A percentile compares a stretch with the other conserved stretches of the same genome.
Evolutionary conservation across 2,329 filamentous ascomycete genomes (phyloP).

Genomic region (Sclerotinia minor): DNA sequence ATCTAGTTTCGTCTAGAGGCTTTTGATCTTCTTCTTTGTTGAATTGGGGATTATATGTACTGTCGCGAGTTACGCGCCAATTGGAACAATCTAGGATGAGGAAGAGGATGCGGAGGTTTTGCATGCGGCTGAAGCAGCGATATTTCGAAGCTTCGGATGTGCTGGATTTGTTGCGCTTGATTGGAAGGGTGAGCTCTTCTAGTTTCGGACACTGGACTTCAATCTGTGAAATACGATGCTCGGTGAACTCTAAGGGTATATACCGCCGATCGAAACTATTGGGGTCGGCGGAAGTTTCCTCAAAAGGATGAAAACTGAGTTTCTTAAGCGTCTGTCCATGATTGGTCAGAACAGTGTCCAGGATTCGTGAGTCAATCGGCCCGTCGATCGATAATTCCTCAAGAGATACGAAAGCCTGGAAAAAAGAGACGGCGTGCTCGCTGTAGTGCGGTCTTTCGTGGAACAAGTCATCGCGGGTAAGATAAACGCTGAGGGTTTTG

Average conservation of each 20-base stretch:
- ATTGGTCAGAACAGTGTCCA: conserved; percentile 24
- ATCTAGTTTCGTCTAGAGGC: background rate
- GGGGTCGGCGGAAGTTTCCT: background rate
- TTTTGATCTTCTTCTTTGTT: conserved; percentile 17
- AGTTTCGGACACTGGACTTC: conserved; percentile 25
- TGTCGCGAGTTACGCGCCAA: conserved; percentile 22
- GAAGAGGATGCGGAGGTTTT: conserved; percentile 25
- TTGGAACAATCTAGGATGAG: conserved; percentile 29
- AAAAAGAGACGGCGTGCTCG: conserved; percentile 22
- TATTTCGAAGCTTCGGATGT: conserved; percentile 19
- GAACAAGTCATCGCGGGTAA: conserved; percentile 4
- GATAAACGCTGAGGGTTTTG: conserved; percentile 24
- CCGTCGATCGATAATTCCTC: conserved; percentile 24
- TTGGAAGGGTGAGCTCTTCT: conserved; percentile 21
- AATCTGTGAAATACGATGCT: conserved; percentile 26
- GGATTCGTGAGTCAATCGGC: conserved; percentile 25
- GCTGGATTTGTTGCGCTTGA: conserved; percentile 20
- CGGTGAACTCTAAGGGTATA: conserved; percentile 25
- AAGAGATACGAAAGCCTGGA: conserved; percentile 23
- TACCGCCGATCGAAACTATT: background rate
- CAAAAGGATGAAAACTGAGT: conserved; percentile 24
- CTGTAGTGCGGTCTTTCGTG: conserved; percentile 21
- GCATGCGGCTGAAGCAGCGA: conserved; percentile 24
- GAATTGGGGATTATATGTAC: conserved; percentile 23
- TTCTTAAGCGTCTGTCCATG: conserved; percentile 25